Conservation (phyloP, 2,329 filamentous ascomycete genomes). For the Pleurostoma richardsiae region DNA sequence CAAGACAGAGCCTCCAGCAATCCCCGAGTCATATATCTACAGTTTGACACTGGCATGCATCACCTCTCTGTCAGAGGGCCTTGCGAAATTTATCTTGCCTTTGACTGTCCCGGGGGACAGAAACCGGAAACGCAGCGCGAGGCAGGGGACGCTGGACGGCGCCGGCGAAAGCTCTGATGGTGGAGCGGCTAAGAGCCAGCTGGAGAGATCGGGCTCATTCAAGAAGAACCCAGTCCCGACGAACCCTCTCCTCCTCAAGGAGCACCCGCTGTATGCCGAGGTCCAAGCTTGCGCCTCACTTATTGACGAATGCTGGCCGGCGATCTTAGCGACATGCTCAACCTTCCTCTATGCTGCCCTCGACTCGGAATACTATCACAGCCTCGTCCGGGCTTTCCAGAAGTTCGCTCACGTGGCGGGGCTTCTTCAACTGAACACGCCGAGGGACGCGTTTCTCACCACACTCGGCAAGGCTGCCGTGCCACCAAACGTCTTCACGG, state of each 20-base stretch:
- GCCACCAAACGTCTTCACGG: conserved; percentile 69
- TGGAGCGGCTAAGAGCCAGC: conserved; percentile 22
- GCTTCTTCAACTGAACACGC: conserved; percentile 75
- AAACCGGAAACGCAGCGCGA: conserved; percentile 44
- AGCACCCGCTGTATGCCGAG: conserved; percentile 65
- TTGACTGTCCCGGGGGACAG: conserved; percentile 76
- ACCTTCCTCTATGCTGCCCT: conserved; percentile 90
- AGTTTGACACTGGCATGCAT: conserved; percentile 84
- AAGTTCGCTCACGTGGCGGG: conserved; percentile 94
- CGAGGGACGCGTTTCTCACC: conserved; percentile 89
- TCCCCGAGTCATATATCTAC: conserved; percentile 93
- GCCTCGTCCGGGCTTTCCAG: conserved; percentile 86
- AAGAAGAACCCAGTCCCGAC: conserved; percentile 73
- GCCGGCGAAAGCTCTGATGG: conserved; percentile 31
- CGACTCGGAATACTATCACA: conserved; percentile 91
- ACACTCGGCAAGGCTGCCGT: conserved; percentile 91
- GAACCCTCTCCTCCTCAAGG: conserved; percentile 74
- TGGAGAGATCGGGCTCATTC: conserved; percentile 62
- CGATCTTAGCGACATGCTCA: conserved; percentile 88
- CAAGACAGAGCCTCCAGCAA: conserved; percentile 74
- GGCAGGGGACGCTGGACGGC: conserved; percentile 39
- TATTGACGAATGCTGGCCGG: conserved; percentile 92
- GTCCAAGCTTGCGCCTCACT: conserved; percentile 76
- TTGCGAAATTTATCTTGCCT: conserved; percentile 90
- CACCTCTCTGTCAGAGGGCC: conserved; percentile 81